Evolutionary conservation across 2,329 filamentous ascomycete genomes (phyloP).

Genomic region (Pseudopyricularia cyperi): DNA sequence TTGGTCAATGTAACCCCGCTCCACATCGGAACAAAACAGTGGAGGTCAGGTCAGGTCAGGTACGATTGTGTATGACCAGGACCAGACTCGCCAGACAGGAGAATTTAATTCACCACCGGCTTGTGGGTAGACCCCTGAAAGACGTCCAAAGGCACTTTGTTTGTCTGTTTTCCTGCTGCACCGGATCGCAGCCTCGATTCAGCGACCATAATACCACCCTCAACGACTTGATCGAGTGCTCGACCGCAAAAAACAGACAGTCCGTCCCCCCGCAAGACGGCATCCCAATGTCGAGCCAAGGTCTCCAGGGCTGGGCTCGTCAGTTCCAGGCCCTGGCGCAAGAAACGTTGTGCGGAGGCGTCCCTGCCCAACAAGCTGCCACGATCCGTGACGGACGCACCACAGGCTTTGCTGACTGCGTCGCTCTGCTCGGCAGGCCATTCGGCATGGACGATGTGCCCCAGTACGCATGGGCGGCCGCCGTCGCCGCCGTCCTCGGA

Average conservation of each 20-base stretch:
- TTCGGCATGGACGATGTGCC: background rate
- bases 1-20: background rate
- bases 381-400: no score
- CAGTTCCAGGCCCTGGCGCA: background rate
- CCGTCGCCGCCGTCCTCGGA: background rate
- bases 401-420: background rate
- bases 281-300: background rate
- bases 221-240: no score
- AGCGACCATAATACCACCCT: no score
- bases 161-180: no score
- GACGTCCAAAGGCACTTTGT: no score
- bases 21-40: background rate
- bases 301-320: conserved; percentile 1
- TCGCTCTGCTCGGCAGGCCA: background rate
- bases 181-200: no score
- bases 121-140: no score
- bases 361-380: background rate
- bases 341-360: background rate
- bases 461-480: background rate
- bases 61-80: no score
- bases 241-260: no score
- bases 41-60: background rate
- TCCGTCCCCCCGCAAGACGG: no score
- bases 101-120: no score
- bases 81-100: no score